A percentile compares a stretch with the other conserved stretches of the same genome.
phyloP scores from a whole-genome alignment of 2,329 filamentous ascomycete genomes.

The Cryoendolithus antarcticus region DNA sequence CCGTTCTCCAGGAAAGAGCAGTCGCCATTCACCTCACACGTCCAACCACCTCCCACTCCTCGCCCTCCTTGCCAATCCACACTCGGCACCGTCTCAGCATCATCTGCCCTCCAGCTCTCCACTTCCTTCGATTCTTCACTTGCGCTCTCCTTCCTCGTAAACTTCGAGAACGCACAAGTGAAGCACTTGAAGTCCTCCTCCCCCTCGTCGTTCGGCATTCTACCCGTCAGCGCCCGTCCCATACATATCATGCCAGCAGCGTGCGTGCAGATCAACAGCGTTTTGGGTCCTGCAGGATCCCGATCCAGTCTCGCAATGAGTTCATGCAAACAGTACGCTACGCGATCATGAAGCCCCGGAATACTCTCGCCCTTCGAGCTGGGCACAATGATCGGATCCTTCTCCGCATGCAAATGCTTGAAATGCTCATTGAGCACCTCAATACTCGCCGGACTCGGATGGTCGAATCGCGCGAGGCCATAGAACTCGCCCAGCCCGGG shows the following conservation, averaged over 20 bases:
- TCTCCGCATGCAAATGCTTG: slow-evolving; percentile 35
- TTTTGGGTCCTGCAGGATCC: slow-evolving; percentile 49
- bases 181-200: slow-evolving; percentile 75
- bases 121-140: slow-evolving; percentile 6
- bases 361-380: slow-evolving; percentile 66
- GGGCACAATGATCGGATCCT: slow-evolving; percentile 50
- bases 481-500: slow-evolving; percentile 67
- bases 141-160: slow-evolving; percentile 29
- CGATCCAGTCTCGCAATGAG: slow-evolving; percentile 63
- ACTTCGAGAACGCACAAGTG: slow-evolving; percentile 69
- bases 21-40: slow-evolving; percentile 67
- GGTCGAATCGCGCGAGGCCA: slow-evolving; percentile 70
- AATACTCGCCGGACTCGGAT: slow-evolving; percentile 62
- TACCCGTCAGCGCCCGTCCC: slow-evolving; percentile 68
- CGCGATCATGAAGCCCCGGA: slow-evolving; percentile 63
- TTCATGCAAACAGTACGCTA: slow-evolving; percentile 55
- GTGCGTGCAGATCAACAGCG: slow-evolving; percentile 75
- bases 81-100: slow-evolving; percentile 27
- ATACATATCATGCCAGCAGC: slow-evolving; percentile 81
- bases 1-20: slow-evolving; percentile 70
- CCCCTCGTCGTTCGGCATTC: slow-evolving; percentile 57
- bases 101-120: slow-evolving; percentile 17
- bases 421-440: slow-evolving; percentile 55
- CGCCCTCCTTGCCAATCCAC: slow-evolving; percentile 45
- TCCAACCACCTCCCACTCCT: slow-evolving; percentile 67